phyloP scores from a whole-genome alignment of 1,139 yeast genomes.

The Suhomyces wounanorum region DNA sequence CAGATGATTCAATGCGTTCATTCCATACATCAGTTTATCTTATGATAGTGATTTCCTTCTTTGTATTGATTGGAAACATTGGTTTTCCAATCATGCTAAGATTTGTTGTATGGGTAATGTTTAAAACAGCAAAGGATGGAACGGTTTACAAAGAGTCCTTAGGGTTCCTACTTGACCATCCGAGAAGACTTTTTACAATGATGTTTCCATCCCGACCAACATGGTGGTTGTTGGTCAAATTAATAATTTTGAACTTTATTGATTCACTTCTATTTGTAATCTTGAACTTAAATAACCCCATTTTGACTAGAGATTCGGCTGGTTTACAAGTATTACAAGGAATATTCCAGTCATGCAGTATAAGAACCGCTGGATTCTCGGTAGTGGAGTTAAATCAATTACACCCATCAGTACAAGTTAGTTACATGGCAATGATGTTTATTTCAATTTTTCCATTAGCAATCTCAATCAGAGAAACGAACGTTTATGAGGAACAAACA shows the following conservation, averaged over 20 bases:
- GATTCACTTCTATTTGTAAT: constrained; percentile 81
- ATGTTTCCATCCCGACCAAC: constrained; percentile 91
- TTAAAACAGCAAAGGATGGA: constrained; percentile 64
- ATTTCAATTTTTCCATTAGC: constrained; percentile 95
- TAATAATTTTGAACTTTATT: constrained; percentile 68
- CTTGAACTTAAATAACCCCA: constrained; percentile 62
- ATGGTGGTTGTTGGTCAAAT: constrained; percentile 85
- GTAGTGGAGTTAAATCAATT: constrained; percentile 67
- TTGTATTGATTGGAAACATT: constrained; percentile 87
- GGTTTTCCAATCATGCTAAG: constrained; percentile 86
- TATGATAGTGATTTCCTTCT: constrained; percentile 60
- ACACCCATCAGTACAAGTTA: constrained; percentile 91
- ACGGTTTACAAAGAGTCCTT: constrained; percentile 73
- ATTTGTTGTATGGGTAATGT: constrained; percentile 76
- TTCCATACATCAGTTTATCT: constrained; percentile 67
- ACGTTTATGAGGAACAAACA: constrained; percentile 96
- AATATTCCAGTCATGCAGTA: constrained; percentile 84
- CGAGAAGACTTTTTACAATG: constrained; percentile 93
- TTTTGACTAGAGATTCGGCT: constrained; percentile 51
- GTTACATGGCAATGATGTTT: constrained; percentile 97
- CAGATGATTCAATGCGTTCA: constrained; percentile 73
- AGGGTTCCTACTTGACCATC: constrained; percentile 89
- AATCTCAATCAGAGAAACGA: constrained; percentile 92
- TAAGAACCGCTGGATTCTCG: constrained; percentile 91
- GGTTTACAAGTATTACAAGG: constrained; percentile 81